A percentile compares a stretch with the other conserved stretches of the same genome.
phyloP scores from a whole-genome alignment of 2,329 filamentous ascomycete species.

The Aspergillus sergii region DNA sequence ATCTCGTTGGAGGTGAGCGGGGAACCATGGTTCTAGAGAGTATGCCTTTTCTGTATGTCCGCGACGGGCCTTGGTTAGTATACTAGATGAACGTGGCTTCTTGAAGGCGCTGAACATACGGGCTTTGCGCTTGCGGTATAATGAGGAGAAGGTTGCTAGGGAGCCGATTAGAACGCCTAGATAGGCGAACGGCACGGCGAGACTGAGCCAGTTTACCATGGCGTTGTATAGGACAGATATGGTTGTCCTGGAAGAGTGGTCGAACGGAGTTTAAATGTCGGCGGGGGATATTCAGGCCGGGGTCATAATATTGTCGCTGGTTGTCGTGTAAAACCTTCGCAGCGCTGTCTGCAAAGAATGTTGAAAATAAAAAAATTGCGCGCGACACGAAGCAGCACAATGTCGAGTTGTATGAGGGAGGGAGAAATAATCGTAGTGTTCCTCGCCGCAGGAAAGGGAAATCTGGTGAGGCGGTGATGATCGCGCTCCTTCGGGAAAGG shows the following conservation, averaged over 20 bases:
- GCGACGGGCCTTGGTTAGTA: constrained; percentile 14
- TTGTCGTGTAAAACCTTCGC: not conserved
- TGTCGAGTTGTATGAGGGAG: not conserved
- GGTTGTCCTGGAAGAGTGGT: constrained; percentile 1
- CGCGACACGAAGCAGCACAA: not conserved
- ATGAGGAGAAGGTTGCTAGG: constrained; percentile 85
- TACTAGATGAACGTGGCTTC: constrained; percentile 15
- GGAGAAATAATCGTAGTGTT: not conserved
- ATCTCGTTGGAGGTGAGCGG: constrained; percentile 85
- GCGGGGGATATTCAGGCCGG: not conserved
- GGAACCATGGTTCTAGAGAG: constrained; percentile 92
- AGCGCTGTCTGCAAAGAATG: not conserved
- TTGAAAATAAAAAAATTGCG: not conserved
- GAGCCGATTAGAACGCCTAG: constrained; percentile 83
- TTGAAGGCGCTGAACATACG: constrained; percentile 50
- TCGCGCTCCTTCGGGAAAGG: constrained; percentile 23
- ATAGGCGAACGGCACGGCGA: constrained; percentile 86
- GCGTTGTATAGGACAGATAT: constrained; percentile 25
- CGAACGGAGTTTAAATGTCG: not conserved
- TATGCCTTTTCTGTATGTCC: constrained; percentile 68
- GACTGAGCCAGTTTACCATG: constrained; percentile 76
- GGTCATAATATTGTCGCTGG: not conserved
- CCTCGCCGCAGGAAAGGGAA: constrained; percentile 1
- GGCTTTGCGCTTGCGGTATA: constrained; percentile 92
- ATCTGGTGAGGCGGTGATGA: not conserved